Percentiles rank a stretch among this genome's conserved stretches.
These are phyloP conservation scores for Amylostereum chailletii DNA, from an alignment of 1,284 basidiomycete genomes.

Conservation along the genomic window DNA sequence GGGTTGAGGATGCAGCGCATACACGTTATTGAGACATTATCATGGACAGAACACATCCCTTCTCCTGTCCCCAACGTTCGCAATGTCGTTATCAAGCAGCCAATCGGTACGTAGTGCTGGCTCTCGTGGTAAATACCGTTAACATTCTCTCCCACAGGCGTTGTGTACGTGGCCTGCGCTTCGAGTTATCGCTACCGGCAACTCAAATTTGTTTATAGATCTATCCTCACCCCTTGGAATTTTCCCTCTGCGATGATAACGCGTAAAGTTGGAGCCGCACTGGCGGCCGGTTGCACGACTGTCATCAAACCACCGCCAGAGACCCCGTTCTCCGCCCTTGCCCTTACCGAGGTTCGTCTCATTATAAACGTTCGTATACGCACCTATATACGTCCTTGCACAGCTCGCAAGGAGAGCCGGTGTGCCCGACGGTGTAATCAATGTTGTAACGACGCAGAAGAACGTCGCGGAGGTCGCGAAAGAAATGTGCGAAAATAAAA, in stretches of 20 bases:
- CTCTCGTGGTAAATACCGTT: background rate
- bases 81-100: constrained; percentile 93
- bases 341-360: constrained; percentile 64
- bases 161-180: constrained; percentile 37
- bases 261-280: constrained; percentile 80
- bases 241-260: constrained; percentile 95
- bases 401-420: constrained; percentile 83
- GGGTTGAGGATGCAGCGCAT: background rate
- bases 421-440: constrained; percentile 91
- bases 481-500: constrained; percentile 69
- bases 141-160: constrained; percentile 28
- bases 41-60: constrained; percentile 67
- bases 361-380: background rate
- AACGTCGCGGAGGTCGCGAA: constrained; percentile 78
- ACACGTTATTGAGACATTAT: background rate
- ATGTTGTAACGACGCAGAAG: constrained; percentile 83
- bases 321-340: constrained; percentile 91
- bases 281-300: constrained; percentile 92
- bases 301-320: constrained; percentile 96
- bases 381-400: background rate
- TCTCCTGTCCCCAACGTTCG: constrained; percentile 65
- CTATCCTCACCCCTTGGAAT: constrained; percentile 82
- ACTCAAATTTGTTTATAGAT: constrained; percentile 28
- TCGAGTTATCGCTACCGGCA: background rate
- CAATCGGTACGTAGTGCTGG: constrained; percentile 54